Base-by-base conservation (phyloP, 2,329 filamentous ascomycete species). In the Elsinoe perseae region DNA sequence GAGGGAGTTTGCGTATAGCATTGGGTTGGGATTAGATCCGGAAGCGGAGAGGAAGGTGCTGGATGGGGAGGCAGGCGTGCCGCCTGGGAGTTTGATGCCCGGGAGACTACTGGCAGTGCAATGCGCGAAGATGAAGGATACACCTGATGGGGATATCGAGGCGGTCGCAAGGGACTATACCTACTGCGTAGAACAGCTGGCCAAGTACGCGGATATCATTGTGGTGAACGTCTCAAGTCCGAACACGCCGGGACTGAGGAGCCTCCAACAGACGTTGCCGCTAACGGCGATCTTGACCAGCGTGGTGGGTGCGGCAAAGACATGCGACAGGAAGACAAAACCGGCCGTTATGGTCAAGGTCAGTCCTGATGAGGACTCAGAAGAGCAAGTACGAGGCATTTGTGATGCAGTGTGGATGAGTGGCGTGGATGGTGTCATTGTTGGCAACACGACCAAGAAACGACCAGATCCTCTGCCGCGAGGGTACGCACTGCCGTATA, bases 221-320 rank as follows among this genome's bases (percentile, higher is more conserved):
- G 92, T 97, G 6, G 93, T 98, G 66, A 98, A 98, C 65, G 93
- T 98, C 50, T 95, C 90, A 66, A 95, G 88, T 64, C 93, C 93
- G 21, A 98, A 98, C 73, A 97, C 92, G 0, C 92, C 92, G 0
- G 92, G 93, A 0, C 79, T 97, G 50, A 83, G 93, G 21, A 86
- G 89, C 56, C 76, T 98, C 34, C 93, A 98, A 72, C 87, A 87
- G 2, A 81, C 85, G 0, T 89, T 87, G 61, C 92, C 91, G 1
- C 74, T 98, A 57, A 92, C 89, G 1, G 77, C 81, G 40, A 85
- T 98, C 46, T 75, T 98, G 38, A 81, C 78, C 8, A 87, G 88
- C 0, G 92, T 97, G 0, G 92, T 97, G 1, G 77, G 82, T 14
- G 87, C 92, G 56, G 90, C 90, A 0, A 75, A 80, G 62, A 76